Evolutionary conservation across 306 rosid species (phyloP).

Genomic region (Macrotyloma uniflorum): DNA sequence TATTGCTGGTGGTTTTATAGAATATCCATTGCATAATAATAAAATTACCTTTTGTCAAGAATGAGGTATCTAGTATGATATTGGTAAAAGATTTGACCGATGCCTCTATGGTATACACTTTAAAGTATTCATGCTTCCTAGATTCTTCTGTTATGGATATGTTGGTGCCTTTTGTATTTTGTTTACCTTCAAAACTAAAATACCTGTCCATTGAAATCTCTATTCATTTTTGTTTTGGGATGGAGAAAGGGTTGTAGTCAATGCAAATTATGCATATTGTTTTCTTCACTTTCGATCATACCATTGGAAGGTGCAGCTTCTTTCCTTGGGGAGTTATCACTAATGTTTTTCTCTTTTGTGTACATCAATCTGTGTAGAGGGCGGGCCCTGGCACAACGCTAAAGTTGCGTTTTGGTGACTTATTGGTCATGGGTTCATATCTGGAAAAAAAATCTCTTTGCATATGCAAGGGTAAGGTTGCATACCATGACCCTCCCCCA

Average conservation of each 20-base stretch:
- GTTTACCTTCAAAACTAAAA: slow-evolving; percentile 4
- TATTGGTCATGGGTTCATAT: too few relatives aligned
- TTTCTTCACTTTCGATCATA: slow-evolving; percentile 10
- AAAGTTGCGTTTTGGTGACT: too few relatives aligned
- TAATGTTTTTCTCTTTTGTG: neutral
- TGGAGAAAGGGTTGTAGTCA: neutral
- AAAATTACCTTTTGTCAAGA: neutral
- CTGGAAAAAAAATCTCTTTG: too few relatives aligned
- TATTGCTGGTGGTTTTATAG: neutral
- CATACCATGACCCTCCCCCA: too few relatives aligned
- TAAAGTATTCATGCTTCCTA: neutral
- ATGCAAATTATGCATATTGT: neutral
- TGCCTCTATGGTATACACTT: neutral
- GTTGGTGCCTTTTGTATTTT: slow-evolving; percentile 3
- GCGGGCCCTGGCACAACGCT: too few relatives aligned
- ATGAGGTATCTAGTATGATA: slow-evolving; percentile 1
- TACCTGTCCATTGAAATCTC: slow-evolving; percentile 10
- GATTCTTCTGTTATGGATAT: neutral
- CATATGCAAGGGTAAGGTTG: too few relatives aligned
- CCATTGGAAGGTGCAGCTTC: neutral
- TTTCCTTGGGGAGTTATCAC: neutral
- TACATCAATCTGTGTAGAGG: neutral
- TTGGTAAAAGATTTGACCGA: neutral
- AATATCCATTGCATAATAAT: neutral
- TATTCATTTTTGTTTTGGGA: slow-evolving; percentile 9